phyloP scores from a whole-genome alignment of 2,329 filamentous ascomycete genomes.

The Parascedosporium putredinis region DNA sequence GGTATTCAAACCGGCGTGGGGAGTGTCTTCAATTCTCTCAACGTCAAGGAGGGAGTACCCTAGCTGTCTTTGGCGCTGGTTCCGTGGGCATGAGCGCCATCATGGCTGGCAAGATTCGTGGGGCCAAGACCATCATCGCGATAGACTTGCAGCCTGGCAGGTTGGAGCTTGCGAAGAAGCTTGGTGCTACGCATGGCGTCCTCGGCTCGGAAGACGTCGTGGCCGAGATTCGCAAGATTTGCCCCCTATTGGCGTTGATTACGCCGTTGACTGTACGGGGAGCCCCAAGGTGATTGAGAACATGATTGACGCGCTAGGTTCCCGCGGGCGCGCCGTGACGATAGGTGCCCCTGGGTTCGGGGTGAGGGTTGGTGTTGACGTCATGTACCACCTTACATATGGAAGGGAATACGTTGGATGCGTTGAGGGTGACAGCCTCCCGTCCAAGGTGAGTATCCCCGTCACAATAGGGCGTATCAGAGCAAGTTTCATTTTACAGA shows the following conservation, averaged over 20 bases:
- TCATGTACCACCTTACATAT: slow-evolving; percentile 16
- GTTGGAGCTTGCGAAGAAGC: slow-evolving; percentile 18
- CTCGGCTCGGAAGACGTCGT: slow-evolving; percentile 16
- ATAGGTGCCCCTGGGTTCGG: slow-evolving; percentile 17
- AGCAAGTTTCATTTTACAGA: too few species aligned
- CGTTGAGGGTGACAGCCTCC: slow-evolving; percentile 18
- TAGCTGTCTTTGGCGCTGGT: slow-evolving; percentile 24
- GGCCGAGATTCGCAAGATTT: slow-evolving; percentile 18
- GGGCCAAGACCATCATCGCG: slow-evolving; percentile 19
- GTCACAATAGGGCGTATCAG: too few species aligned
- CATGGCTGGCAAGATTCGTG: slow-evolving; percentile 20
- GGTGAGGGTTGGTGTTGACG: slow-evolving; percentile 14
- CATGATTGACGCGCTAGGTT: slow-evolving; percentile 34
- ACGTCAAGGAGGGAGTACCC: slow-evolving; percentile 16
- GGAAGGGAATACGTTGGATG: slow-evolving; percentile 20
- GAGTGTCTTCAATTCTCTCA: slow-evolving; percentile 22
- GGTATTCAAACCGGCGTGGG: slow-evolving; percentile 26
- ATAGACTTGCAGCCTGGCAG: slow-evolving; percentile 19
- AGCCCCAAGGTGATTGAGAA: slow-evolving; percentile 28
- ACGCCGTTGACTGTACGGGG: slow-evolving; percentile 21
- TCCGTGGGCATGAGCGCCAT: slow-evolving; percentile 24
- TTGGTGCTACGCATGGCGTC: slow-evolving; percentile 24
- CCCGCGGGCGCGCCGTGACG: slow-evolving; percentile 15
- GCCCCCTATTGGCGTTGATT: slow-evolving; percentile 18
- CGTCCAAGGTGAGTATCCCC: slow-evolving; percentile 16